A percentile compares a stretch with the other conserved stretches of the same genome.
phyloP scores from a whole-genome alignment of 371 early-diverging fungal genomes.

The Amoeboaphelidium protococcarum region DNA sequence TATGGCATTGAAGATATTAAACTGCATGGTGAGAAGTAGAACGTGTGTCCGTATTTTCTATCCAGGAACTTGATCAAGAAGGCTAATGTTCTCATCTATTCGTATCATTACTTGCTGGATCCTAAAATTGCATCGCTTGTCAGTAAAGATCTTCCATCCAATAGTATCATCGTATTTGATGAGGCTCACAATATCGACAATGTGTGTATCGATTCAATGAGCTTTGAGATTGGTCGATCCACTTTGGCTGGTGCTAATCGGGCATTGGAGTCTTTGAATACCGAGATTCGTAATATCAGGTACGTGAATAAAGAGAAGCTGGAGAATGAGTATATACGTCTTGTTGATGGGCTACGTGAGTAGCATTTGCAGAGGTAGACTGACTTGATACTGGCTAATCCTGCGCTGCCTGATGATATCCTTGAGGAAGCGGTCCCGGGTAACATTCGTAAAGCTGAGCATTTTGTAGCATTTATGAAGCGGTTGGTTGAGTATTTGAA shows the following conservation, averaged over 20 bases:
- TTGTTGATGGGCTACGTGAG: slow-evolving; percentile 70
- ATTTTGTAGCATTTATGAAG: slow-evolving; percentile 88
- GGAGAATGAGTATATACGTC: slow-evolving; percentile 52
- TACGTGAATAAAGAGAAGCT: slow-evolving; percentile 55
- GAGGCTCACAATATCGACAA: slow-evolving; percentile 99
- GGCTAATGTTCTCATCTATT: slow-evolving; percentile 95
- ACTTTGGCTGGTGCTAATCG: slow-evolving; percentile 68
- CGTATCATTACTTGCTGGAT: slow-evolving; percentile 97
- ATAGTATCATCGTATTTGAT: slow-evolving; percentile 96
- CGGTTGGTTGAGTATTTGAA: slow-evolving; percentile 97
- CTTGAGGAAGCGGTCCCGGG: slow-evolving; percentile 90
- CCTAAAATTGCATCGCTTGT: slow-evolving; percentile 95
- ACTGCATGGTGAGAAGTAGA: slow-evolving; percentile 35
- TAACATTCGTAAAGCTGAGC: slow-evolving; percentile 87
- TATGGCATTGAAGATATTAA: slow-evolving; percentile 88
- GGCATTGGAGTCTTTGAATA: slow-evolving; percentile 36
- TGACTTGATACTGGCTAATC: slow-evolving; percentile 22
- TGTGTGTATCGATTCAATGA: slow-evolving; percentile 93
- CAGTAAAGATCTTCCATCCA: slow-evolving; percentile 71
- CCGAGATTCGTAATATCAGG: slow-evolving; percentile 56
- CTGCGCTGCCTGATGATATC: slow-evolving; percentile 71
- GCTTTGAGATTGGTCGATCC: slow-evolving; percentile 71
- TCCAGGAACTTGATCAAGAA: slow-evolving; percentile 46
- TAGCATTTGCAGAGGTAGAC: slow-evolving; percentile 14
- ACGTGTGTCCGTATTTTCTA: slow-evolving; percentile 87